Percentiles rank a stretch among this genome's conserved stretches.
These are phyloP conservation scores for Aaosphaeria pasadenensis DNA, from an alignment of 2,329 filamentous ascomycete species.

Conservation along the genomic window DNA sequence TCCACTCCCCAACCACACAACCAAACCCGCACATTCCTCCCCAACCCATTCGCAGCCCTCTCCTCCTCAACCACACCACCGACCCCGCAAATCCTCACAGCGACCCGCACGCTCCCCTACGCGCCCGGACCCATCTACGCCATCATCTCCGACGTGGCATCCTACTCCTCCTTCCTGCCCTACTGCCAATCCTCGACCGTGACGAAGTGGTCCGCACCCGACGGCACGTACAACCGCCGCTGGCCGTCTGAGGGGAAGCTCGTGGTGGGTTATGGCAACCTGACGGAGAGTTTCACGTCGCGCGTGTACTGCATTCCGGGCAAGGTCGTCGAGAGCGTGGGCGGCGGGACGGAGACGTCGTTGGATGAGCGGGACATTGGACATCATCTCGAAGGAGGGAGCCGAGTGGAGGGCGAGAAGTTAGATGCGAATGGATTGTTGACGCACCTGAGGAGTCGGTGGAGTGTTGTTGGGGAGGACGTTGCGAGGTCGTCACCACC, in stretches of 20 bases:
- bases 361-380: conserved; percentile 40
- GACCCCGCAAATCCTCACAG: conserved; percentile 63
- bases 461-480: conserved; percentile 55
- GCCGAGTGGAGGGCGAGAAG: conserved; percentile 1
- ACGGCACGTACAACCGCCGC: conserved; percentile 44
- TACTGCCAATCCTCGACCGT: conserved; percentile 80
- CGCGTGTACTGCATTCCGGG: conserved; percentile 74
- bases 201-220: conserved; percentile 65
- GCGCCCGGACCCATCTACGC: conserved; percentile 68
- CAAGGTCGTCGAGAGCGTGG: conserved; percentile 72
- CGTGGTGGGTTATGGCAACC: conserved; percentile 78
- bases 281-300: conserved; percentile 81
- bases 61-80: conserved; percentile 36
- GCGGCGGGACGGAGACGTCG: conserved; percentile 53
- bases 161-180: conserved; percentile 82
- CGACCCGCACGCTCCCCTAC: conserved; percentile 75
- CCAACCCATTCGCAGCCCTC: conserved; percentile 41
- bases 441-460: conserved; percentile 66
- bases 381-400: conserved; percentile 38
- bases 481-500: conserved; percentile 27
- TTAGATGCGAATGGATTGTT: conserved; percentile 48
- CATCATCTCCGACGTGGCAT: conserved; percentile 81
- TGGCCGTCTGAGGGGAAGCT: conserved; percentile 77
- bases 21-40: conserved; percentile 42
- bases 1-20: conserved; percentile 13